Evolutionary conservation across 768 basidiomycete species (phyloP), one percentile per base, ranked within the genome.

Genomic region (Hortiboletus campestris): DNA sequence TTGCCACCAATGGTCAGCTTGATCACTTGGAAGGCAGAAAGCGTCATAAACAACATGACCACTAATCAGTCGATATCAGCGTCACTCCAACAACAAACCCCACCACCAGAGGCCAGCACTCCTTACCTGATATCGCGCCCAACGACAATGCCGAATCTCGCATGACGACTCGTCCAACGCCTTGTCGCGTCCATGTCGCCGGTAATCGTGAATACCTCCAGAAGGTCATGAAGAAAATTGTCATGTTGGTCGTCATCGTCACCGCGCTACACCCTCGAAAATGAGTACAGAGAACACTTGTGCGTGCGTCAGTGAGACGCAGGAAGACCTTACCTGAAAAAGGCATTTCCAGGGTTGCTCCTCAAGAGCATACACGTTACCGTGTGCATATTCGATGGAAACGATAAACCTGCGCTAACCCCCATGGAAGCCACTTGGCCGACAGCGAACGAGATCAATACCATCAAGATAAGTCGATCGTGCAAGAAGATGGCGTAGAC

Each of bases 191-290:
- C 53, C 59, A 61, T 3, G n/a, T 35, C 19, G 8, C 20, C 1
- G 65, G 64, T 31, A 65, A 40, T 5, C 42, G 38, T 2, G 64
- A 9, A 39, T 48, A 68, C 34, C 56, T 55, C 60, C 54, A 67
- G 28, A 62, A 55, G 1, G 63, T 56, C 60, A 68, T 53, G 47
- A 62, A 56, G 19, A 59, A 51, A 38, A 69, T 43, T 1, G 57
- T 1, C 3, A 55, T 0, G 29, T 56, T 56, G 6, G 50, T 62
- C 4, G 56, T 55, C 57, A 69, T 56, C 6, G 60, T 69, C 32
- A 65, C 62, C 7, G 49, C 46, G 10, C 66, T 62, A 34, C 17
- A 17, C 11, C 20, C 38, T 25, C 6, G 4, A 42, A 38, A 2
- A 31, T 51, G 5, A 59, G 46, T 16, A 19, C 36, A 16, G 0